phyloP scores from a whole-genome alignment of 208 protist genomes.

The Plasmodiophora brassicae region DNA sequence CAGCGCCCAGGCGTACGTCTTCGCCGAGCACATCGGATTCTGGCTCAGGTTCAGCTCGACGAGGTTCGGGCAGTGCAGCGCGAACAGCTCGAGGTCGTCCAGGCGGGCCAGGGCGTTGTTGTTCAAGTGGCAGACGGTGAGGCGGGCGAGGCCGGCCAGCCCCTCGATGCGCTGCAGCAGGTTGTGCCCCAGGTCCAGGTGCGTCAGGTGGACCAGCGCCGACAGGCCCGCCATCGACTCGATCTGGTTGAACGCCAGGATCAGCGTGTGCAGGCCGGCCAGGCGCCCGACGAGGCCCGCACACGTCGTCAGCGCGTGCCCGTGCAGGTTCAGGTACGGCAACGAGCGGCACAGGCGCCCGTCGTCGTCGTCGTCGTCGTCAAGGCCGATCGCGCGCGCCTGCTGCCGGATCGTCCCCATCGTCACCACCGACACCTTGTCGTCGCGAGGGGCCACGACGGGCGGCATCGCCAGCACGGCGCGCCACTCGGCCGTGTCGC shows the following conservation, averaged over 20 bases:
- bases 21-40: no score
- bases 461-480: no score
- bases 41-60: not conserved
- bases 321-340: conserved; percentile 44
- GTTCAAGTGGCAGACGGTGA: conserved; percentile 34
- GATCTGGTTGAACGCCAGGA: conserved; percentile 53
- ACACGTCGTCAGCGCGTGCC: not conserved
- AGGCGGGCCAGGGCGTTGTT: conserved; percentile 36
- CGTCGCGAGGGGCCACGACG: no score
- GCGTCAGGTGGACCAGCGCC: not conserved
- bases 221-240: conserved; percentile 40
- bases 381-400: no score
- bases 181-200: conserved; percentile 43
- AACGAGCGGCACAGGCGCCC: no score
- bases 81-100: conserved; percentile 27
- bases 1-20: no score
- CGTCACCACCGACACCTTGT: no score
- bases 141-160: not conserved
- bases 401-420: no score
- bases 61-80: not conserved
- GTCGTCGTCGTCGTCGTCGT: no score
- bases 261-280: not conserved
- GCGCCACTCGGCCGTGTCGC: no score
- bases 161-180: conserved; percentile 37
- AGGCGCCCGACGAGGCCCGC: conserved; percentile 33